Evolutionary conservation across 2,329 filamentous ascomycete species (phyloP).

Genomic region (Colletotrichum melonis): DNA sequence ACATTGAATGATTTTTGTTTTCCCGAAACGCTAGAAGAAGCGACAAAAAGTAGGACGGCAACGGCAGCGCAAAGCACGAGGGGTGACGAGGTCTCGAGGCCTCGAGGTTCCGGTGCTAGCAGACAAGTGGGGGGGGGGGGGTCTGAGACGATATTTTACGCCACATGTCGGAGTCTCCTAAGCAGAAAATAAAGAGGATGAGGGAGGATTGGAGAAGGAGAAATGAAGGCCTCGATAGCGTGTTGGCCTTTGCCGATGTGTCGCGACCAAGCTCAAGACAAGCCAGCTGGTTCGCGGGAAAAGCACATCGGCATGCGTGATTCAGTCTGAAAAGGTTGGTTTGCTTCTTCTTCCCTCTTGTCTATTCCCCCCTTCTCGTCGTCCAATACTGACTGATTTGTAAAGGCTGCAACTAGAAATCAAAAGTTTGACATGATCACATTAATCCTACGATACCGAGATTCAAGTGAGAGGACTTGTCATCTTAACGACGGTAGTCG

Average conservation of each 20-base stretch:
- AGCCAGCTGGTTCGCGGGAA: background rate
- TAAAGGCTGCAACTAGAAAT: background rate
- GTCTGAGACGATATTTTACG: too few species aligned
- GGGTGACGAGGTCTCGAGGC: too few species aligned
- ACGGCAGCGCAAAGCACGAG: too few species aligned
- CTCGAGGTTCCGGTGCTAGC: too few species aligned
- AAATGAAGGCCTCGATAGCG: background rate
- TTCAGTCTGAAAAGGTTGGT: conserved; percentile 26
- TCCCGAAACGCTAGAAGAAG: background rate
- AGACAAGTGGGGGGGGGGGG: too few species aligned
- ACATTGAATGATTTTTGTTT: background rate
- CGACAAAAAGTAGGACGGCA: background rate
- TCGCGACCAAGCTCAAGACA: conserved; percentile 1
- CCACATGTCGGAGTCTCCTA: too few species aligned
- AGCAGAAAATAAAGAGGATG: too few species aligned
- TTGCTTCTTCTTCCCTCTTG: too few species aligned
- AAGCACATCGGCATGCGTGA: conserved; percentile 29
- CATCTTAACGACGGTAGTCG: too few species aligned
- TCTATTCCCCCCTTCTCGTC: background rate
- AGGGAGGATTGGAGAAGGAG: too few species aligned
- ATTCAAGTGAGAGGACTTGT: background rate
- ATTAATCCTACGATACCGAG: too few species aligned
- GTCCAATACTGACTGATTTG: conserved; percentile 4
- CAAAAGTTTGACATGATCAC: background rate
- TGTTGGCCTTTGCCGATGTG: conserved; percentile 33